Base-by-base conservation (phyloP, 129 eudicot genomes). In the Solidago caesia region DNA sequence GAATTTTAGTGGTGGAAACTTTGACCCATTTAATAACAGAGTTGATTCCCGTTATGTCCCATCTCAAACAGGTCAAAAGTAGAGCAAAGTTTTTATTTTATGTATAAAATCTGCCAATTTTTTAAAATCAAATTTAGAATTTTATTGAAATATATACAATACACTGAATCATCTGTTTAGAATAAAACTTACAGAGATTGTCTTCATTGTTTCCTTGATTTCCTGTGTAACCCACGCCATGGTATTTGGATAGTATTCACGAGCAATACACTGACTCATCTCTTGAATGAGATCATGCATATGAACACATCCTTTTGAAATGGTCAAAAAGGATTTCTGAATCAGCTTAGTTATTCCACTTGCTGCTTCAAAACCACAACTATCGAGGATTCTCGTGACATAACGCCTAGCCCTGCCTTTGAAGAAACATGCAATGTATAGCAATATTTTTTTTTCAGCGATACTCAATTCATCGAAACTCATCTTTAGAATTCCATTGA, bases 241-340 rank as follows among this genome's bases (percentile, higher is more conserved):
- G 65, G 65, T 60, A 60, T 60, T 10, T 60, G 43, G 43, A 60
- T 26, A 60, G 43, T 5, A 21, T 58, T 58, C 42, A 12, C 14
- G 5, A 6, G 9, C 65, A 9, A 26, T 9, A 8, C 13, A 60
- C 1, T 4, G 14, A 26, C 65, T 41, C 65, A 60, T 60, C 43
- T 60, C 65, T 26, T 60, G 43, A 60, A 60, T 26, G 39, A 60
- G 65, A 10, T 60, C 65, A 60, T 60, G 65, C 65, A 26, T 60
- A 60, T 26, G 14, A 26, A 60, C 2, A 60, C 41, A 2, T 0
- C 65, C 65, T 7, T 27, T 26, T 0, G 44, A 25, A 60, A 27
- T 4, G n/a, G 65, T 25, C 14, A 60, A 21, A 60, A 60, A 13
- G 4, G 43, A 60, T 8, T 27, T 60, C 4, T 25, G 5, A 60